These are phyloP conservation scores for Colletotrichum destructivum DNA, from an alignment of 2,329 filamentous ascomycete genomes.

Conservation along the genomic window DNA sequence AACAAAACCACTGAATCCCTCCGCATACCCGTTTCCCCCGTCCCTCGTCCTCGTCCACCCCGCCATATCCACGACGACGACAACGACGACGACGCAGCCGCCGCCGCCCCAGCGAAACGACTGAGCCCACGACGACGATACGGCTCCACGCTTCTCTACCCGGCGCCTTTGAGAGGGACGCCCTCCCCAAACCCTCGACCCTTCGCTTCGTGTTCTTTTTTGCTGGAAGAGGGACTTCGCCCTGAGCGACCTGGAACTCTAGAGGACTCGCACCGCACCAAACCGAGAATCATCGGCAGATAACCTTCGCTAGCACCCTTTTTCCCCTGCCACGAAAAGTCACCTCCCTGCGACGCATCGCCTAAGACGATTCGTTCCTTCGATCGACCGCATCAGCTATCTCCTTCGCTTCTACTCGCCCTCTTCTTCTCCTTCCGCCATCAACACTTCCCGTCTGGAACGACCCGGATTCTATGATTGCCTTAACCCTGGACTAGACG, in stretches of 20 bases:
- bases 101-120: conserved; percentile 4
- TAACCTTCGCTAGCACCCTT: conserved; percentile 36
- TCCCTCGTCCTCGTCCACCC: neutral
- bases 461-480: conserved; percentile 32
- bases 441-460: conserved; percentile 32
- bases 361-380: conserved; percentile 4
- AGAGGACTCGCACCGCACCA: conserved; percentile 14
- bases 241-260: neutral
- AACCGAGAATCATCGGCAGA: conserved; percentile 32
- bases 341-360: conserved; percentile 11
- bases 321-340: conserved; percentile 35
- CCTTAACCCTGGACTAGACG: conserved; percentile 31
- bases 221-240: neutral
- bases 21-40: conserved; percentile 1
- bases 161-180: conserved; percentile 38
- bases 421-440: neutral
- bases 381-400: conserved; percentile 12
- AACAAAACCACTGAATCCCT: conserved; percentile 26
- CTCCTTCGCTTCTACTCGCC: conserved; percentile 9
- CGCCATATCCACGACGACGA: neutral
- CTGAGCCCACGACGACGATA: conserved; percentile 29
- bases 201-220: conserved; percentile 13
- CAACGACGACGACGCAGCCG: neutral
- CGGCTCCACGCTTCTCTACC: conserved; percentile 15
- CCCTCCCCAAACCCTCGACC: conserved; percentile 21